phyloP scores from a whole-genome alignment of 2,329 filamentous ascomycete genomes.

The Orbilia oligospora region DNA sequence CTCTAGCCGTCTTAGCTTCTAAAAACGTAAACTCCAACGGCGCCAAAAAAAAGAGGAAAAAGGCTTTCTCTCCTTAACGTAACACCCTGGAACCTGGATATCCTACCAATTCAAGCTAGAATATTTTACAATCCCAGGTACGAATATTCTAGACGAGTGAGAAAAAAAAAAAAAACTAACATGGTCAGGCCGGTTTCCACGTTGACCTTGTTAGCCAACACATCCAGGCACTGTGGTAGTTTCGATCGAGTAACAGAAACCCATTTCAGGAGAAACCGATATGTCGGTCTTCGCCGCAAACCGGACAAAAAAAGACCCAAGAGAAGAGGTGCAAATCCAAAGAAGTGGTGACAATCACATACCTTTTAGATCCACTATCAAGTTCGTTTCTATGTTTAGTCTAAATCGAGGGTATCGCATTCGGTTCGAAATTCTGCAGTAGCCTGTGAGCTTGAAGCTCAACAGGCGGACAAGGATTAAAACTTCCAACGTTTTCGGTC shows the following conservation, averaged over 20 bases:
- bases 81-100: constrained; percentile 2
- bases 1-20: constrained; percentile 27
- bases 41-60: constrained; percentile 2
- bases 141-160: constrained; percentile 37
- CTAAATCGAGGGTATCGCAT: neutral
- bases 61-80: neutral
- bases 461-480: neutral
- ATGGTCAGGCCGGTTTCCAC: neutral
- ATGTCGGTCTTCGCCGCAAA: constrained; percentile 61
- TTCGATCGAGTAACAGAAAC: constrained; percentile 61
- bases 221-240: constrained; percentile 51
- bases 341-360: neutral
- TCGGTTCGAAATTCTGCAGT: neutral
- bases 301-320: constrained; percentile 22
- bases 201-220: constrained; percentile 19
- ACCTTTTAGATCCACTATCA: neutral
- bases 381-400: constrained; percentile 14
- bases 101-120: neutral
- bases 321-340: neutral
- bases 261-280: neutral
- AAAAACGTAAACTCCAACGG: neutral
- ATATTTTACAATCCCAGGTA: constrained; percentile 16
- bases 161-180: too few species aligned
- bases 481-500: constrained; percentile 18
- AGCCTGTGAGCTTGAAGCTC: too few species aligned